Conservation (phyloP, 495 filamentous ascomycete genomes). For the Penicillium cinerascens region DNA sequence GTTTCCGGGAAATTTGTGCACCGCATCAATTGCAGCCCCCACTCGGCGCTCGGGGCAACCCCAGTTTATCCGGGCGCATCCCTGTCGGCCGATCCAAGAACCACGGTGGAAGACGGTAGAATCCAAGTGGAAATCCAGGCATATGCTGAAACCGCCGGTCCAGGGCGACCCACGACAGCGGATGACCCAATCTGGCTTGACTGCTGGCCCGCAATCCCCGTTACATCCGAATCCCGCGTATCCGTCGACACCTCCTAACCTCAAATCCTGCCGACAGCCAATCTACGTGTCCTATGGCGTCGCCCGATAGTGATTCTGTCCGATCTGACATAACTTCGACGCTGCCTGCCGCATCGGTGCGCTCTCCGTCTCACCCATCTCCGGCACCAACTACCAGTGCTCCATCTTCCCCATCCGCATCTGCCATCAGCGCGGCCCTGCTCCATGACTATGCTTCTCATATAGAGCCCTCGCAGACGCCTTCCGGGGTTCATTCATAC, state of each 20-base stretch:
- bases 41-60: not conserved
- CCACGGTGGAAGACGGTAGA: conserved; percentile 19
- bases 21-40: not conserved
- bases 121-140: not conserved
- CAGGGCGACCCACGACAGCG: conserved; percentile 7
- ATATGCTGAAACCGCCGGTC: not conserved
- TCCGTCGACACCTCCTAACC: conserved; percentile 8
- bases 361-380: conserved; percentile 9
- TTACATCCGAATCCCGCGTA: conserved; percentile 33
- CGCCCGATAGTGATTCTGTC: conserved; percentile 16
- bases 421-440: conserved; percentile 34
- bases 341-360: conserved; percentile 3
- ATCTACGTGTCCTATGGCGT: conserved; percentile 20
- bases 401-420: conserved; percentile 23
- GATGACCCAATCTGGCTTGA: not conserved
- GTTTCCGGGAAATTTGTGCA: too few species aligned
- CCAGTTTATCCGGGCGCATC: conserved; percentile 6
- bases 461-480: conserved; percentile 39
- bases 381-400: conserved; percentile 14
- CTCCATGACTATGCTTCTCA: conserved; percentile 44
- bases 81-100: conserved; percentile 4
- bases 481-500: conserved; percentile 29
- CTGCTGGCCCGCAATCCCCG: conserved; percentile 24
- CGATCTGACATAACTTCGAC: conserved; percentile 18
- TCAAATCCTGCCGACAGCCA: conserved; percentile 10